A percentile compares a stretch with the other conserved stretches of the same genome.
Evolutionary conservation across 2,329 filamentous ascomycete species (phyloP).

Genomic region (Sporothrix dimorphospora): DNA sequence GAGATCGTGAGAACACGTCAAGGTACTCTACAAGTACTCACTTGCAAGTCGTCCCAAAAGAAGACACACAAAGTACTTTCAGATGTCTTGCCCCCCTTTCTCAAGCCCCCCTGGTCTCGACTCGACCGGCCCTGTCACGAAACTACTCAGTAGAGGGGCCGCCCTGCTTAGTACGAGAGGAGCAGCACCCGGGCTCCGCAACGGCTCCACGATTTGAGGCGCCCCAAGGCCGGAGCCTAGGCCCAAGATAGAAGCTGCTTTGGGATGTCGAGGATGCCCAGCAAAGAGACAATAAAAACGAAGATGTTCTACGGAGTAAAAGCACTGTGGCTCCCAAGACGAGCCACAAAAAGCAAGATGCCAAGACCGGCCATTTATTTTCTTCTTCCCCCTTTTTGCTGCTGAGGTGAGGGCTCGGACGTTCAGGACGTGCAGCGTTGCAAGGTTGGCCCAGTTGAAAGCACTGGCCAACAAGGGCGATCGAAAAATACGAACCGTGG

Average conservation of each 20-base stretch:
- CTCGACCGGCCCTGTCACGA: not conserved
- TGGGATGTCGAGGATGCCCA: not conserved
- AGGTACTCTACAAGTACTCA: not conserved
- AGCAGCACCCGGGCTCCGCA: slow-evolving; percentile 5
- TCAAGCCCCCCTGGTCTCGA: not conserved
- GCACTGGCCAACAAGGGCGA: not conserved
- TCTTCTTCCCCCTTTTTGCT: not conserved
- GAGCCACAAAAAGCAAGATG: not conserved
- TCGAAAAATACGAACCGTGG: not conserved
- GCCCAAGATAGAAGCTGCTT: slow-evolving; percentile 23
- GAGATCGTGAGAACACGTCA: not conserved
- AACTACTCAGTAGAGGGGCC: too few relatives aligned
- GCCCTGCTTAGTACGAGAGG: not conserved
- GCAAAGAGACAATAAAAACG: not conserved
- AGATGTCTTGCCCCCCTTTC: not conserved
- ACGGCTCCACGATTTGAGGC: slow-evolving; percentile 5
- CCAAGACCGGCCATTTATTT: not conserved
- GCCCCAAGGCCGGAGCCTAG: slow-evolving; percentile 14
- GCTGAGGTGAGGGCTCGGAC: not conserved
- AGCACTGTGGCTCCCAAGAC: not conserved
- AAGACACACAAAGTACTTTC: not conserved
- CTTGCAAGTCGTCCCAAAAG: not conserved
- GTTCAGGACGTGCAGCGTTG: too few relatives aligned
- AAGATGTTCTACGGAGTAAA: not conserved
- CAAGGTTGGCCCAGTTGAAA: not conserved